Conservation (phyloP, 2,329 filamentous ascomycete genomes). For the Incumbomyces delicatus region DNA sequence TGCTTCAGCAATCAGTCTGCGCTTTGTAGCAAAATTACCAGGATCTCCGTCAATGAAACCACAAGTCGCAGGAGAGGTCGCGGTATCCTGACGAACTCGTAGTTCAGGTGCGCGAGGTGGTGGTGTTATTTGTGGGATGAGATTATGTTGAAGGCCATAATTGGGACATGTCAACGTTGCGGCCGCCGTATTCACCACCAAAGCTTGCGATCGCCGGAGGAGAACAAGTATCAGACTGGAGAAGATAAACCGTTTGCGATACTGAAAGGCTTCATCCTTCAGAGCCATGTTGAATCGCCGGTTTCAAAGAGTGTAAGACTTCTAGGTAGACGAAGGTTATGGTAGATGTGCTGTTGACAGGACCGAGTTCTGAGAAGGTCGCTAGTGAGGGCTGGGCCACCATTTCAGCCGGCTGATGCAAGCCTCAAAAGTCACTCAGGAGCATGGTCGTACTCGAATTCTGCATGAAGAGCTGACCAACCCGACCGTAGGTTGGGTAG, state of each 20-base stretch:
- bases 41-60: conserved; percentile 6
- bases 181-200: not conserved
- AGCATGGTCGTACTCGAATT: too few species aligned
- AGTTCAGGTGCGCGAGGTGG: not conserved
- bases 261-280: not conserved
- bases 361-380: too few species aligned
- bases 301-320: too few species aligned
- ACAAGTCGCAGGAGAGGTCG: conserved; percentile 1
- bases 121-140: not conserved
- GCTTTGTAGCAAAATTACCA: not conserved
- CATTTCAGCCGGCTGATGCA: too few species aligned
- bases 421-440: too few species aligned
- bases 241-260: too few species aligned
- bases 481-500: too few species aligned
- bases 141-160: not conserved
- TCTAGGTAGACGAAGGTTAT: too few species aligned
- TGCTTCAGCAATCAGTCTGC: too few species aligned
- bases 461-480: too few species aligned
- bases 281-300: not conserved
- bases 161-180: not conserved
- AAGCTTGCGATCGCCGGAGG: not conserved
- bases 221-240: not conserved
- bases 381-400: too few species aligned
- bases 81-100: not conserved
- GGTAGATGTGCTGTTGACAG: too few species aligned